phyloP scores from a whole-genome alignment of 345 rosid species.

The Camelina laxa region DNA sequence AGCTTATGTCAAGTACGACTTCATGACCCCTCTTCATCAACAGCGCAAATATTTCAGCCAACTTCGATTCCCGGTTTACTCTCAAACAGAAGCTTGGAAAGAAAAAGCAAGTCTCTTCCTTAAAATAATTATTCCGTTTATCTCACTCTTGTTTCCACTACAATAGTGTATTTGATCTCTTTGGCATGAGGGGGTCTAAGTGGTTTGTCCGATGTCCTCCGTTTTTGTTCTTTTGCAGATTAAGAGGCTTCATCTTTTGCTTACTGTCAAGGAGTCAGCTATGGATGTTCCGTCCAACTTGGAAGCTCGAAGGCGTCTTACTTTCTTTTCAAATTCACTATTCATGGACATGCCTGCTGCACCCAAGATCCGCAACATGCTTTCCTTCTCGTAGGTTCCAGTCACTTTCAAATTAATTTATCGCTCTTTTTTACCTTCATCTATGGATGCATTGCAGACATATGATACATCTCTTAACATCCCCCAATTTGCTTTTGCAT shows the following conservation, averaged over 20 bases:
- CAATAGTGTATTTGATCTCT: slow-evolving; percentile 9
- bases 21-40: slow-evolving; percentile 64
- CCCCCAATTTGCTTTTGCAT: slow-evolving; percentile 29
- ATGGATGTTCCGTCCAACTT: slow-evolving; percentile 72
- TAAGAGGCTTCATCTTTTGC: slow-evolving; percentile 61
- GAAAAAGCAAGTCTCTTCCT: slow-evolving; percentile 52
- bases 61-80: slow-evolving; percentile 51
- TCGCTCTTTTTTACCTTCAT: slow-evolving; percentile 25
- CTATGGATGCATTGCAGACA: slow-evolving; percentile 11
- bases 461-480: slow-evolving; percentile 18
- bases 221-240: slow-evolving; percentile 46
- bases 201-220: slow-evolving; percentile 22
- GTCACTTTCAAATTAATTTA: slow-evolving; percentile 22
- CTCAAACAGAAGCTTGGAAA: slow-evolving; percentile 61
- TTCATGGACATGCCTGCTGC: slow-evolving; percentile 78
- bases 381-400: slow-evolving; percentile 61
- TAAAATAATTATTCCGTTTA: slow-evolving; percentile 4
- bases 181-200: slow-evolving; percentile 22
- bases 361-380: slow-evolving; percentile 70
- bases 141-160: slow-evolving; percentile 18
- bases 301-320: slow-evolving; percentile 73
- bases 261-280: slow-evolving; percentile 70
- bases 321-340: slow-evolving; percentile 69
- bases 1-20: slow-evolving; percentile 54
- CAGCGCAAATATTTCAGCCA: slow-evolving; percentile 51